phyloP scores from a whole-genome alignment of 164 flowering plant genomes.

The Nymphaea thermarum region DNA sequence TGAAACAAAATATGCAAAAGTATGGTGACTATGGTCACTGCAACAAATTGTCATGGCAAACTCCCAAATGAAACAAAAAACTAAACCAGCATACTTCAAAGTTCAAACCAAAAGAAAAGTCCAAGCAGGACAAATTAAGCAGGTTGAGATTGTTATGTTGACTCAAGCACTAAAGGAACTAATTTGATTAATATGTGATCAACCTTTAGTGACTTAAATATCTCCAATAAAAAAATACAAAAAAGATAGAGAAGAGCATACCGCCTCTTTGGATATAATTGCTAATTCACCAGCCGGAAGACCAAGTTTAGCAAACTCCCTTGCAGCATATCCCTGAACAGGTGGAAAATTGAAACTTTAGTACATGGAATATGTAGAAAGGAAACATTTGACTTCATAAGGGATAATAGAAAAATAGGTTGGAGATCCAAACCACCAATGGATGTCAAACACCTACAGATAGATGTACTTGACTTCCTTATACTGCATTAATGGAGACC shows the following conservation, averaged over 20 bases:
- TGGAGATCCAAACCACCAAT: too few relatives aligned
- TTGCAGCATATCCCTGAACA: slow-evolving; percentile 96
- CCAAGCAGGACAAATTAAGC: neutral
- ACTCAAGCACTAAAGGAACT: too few relatives aligned
- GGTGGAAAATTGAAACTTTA: neutral
- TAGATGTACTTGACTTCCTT: neutral
- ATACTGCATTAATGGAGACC: neutral
- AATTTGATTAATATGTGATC: too few relatives aligned
- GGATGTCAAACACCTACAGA: neutral
- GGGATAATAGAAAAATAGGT: too few relatives aligned
- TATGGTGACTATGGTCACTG: too few relatives aligned
- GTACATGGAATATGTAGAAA: neutral
- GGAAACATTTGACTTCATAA: neutral
- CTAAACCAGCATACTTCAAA: neutral
- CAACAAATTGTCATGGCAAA: too few relatives aligned
- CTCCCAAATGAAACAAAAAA: too few relatives aligned
- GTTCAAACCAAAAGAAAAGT: neutral
- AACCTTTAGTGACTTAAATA: too few relatives aligned
- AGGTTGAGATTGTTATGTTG: too few relatives aligned
- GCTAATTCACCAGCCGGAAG: slow-evolving; percentile 77
- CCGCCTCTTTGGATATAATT: slow-evolving; percentile 89
- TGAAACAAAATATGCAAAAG: too few relatives aligned
- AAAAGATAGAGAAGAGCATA: slow-evolving; percentile 15
- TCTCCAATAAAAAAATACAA: too few relatives aligned
- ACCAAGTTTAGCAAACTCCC: slow-evolving; percentile 78